A percentile compares a stretch with the other conserved stretches of the same genome.
Conservation (phyloP, 371 early-diverging fungal species). For the Mortierella sp. region DNA sequence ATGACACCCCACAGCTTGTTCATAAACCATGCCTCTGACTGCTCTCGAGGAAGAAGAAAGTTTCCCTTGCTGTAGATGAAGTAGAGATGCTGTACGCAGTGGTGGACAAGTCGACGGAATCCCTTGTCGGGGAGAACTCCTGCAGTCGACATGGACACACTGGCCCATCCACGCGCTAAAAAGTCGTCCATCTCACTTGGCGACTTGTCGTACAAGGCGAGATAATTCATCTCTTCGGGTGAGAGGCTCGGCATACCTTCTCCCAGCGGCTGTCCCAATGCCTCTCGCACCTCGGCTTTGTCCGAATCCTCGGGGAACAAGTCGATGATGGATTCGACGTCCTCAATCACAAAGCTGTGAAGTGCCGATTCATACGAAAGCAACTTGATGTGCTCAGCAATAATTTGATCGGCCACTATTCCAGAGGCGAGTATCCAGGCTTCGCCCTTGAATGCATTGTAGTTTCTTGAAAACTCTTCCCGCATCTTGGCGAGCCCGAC, state of each 20-base stretch:
- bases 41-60: not conserved
- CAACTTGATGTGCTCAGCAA: too few relatives aligned
- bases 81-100: slow-evolving; percentile 3
- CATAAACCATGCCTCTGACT: not conserved
- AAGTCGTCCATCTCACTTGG: not conserved
- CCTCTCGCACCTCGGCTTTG: too few relatives aligned
- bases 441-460: slow-evolving; percentile 1
- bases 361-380: too few relatives aligned
- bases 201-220: not conserved
- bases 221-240: not conserved
- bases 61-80: not conserved
- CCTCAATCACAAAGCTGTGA: too few relatives aligned
- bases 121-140: not conserved
- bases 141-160: not conserved
- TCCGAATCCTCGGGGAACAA: too few relatives aligned
- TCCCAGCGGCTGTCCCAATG: too few relatives aligned
- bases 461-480: slow-evolving; percentile 9
- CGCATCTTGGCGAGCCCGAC: not conserved
- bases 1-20: slow-evolving; percentile 1
- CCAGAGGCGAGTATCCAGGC: too few relatives aligned
- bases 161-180: not conserved
- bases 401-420: too few relatives aligned
- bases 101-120: not conserved
- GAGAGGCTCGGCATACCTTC: slow-evolving; percentile 1
- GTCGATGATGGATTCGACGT: too few relatives aligned